A percentile compares a stretch with the other conserved stretches of the same genome.
Conservation (phyloP, 805 yeast species). For the Phaffomyces thermotolerans region DNA sequence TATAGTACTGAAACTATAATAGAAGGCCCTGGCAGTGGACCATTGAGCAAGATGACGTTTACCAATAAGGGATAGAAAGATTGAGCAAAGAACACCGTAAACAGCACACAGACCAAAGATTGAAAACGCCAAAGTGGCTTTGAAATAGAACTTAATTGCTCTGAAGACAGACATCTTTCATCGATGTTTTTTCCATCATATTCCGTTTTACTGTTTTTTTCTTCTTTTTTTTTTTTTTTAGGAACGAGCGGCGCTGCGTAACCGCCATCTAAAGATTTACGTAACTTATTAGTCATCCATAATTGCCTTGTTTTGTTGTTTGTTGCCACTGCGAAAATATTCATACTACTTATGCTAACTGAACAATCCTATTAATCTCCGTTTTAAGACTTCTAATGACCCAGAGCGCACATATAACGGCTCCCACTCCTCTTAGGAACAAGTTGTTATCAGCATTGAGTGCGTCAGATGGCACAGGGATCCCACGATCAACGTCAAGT, state of each 20-base stretch:
- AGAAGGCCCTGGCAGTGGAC: constrained; percentile 81
- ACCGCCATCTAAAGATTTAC: too few relatives aligned
- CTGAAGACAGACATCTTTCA: constrained; percentile 6
- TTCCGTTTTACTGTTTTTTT: background rate
- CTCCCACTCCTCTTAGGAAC: constrained; percentile 21
- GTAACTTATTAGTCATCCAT: too few relatives aligned
- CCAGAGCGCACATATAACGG: constrained; percentile 2
- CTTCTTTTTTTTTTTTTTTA: background rate
- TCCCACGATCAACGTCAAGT: constrained; percentile 14
- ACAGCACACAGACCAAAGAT: constrained; percentile 54
- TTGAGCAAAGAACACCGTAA: constrained; percentile 74
- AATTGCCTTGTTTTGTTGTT: too few relatives aligned
- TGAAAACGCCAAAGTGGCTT: constrained; percentile 46
- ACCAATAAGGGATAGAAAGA: constrained; percentile 57
- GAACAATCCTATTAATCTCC: background rate
- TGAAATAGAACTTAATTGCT: constrained; percentile 43
- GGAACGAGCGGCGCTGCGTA: too few relatives aligned
- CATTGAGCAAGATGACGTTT: constrained; percentile 80
- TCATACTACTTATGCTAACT: too few relatives aligned
- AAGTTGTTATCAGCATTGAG: constrained; percentile 6
- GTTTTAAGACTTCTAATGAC: background rate
- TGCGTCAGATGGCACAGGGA: background rate
- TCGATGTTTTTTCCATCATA: too few relatives aligned
- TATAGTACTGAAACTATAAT: constrained; percentile 47
- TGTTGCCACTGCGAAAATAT: too few relatives aligned